These are phyloP conservation scores for Botrytis fragariae DNA, from an alignment of 2,329 filamentous ascomycete genomes.

Conservation along the genomic window DNA sequence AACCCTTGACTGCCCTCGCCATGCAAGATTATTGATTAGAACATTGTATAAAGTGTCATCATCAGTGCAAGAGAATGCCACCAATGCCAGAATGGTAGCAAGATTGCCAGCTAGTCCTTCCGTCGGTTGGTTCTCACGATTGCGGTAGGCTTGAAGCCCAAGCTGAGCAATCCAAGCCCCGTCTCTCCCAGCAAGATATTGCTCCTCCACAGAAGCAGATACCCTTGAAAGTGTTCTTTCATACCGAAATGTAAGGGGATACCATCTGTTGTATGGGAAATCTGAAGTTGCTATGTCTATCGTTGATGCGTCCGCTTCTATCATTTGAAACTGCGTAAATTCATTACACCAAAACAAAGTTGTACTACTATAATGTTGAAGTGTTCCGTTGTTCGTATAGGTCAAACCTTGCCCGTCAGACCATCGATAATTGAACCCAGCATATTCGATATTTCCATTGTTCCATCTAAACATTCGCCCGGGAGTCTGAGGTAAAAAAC, in stretches of 20 bases:
- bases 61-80: conserved; percentile 31
- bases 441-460: conserved; percentile 23
- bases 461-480: conserved; percentile 32
- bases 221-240: conserved; percentile 20
- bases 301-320: conserved; percentile 23
- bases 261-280: conserved; percentile 25
- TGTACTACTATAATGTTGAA: conserved; percentile 24
- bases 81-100: conserved; percentile 29
- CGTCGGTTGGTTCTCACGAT: background rate
- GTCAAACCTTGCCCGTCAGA: background rate
- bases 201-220: conserved; percentile 12
- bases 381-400: background rate
- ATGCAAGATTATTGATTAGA: conserved; percentile 24
- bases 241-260: conserved; percentile 26
- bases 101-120: conserved; percentile 29
- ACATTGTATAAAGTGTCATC: conserved; percentile 17
- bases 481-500: conserved; percentile 25
- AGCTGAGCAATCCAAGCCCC: conserved; percentile 26
- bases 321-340: conserved; percentile 27
- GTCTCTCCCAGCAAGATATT: conserved; percentile 22
- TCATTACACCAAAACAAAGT: conserved; percentile 30
- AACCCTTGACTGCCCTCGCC: conserved; percentile 25
- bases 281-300: conserved; percentile 17
- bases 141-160: conserved; percentile 21
- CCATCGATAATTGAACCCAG: conserved; percentile 22